A percentile compares a stretch with the other conserved stretches of the same genome.
Evolutionary conservation across 2,329 filamentous ascomycete genomes (phyloP).

Genomic region (Orbilia brochopaga): DNA sequence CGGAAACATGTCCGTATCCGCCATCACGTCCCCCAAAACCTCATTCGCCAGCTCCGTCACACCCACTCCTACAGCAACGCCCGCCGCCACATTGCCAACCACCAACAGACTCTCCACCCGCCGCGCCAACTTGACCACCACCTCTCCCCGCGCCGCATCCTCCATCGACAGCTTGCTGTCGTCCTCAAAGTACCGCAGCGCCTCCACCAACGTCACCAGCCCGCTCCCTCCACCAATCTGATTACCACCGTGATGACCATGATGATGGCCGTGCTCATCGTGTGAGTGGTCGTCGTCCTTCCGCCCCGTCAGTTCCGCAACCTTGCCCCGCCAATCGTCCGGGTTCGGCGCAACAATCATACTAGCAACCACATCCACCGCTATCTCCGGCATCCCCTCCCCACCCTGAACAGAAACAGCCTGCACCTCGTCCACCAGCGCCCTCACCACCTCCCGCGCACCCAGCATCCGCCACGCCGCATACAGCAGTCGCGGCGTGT

Average conservation of each 20-base stretch:
- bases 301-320: constrained; percentile 40
- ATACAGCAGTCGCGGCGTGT: constrained; percentile 74
- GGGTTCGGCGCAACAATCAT: constrained; percentile 37
- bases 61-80: not conserved
- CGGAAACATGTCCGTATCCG: constrained; percentile 44
- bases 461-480: constrained; percentile 68
- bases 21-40: constrained; percentile 46
- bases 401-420: constrained; percentile 4
- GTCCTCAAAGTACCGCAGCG: constrained; percentile 45
- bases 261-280: too few relatives aligned
- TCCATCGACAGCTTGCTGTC: constrained; percentile 42
- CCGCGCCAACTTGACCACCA: constrained; percentile 41
- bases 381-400: constrained; percentile 28
- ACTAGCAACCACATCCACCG: constrained; percentile 39
- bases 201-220: constrained; percentile 40
- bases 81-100: constrained; percentile 1
- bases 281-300: constrained; percentile 17
- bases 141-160: constrained; percentile 34
- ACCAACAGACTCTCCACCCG: constrained; percentile 35
- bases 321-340: constrained; percentile 45
- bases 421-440: constrained; percentile 45
- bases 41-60: constrained; percentile 43
- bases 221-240: constrained; percentile 7
- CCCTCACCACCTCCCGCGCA: constrained; percentile 66
- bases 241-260: too few relatives aligned